Evolutionary conservation across 2,329 filamentous ascomycete genomes (phyloP).

Genomic region (Talaromyces piceae): DNA sequence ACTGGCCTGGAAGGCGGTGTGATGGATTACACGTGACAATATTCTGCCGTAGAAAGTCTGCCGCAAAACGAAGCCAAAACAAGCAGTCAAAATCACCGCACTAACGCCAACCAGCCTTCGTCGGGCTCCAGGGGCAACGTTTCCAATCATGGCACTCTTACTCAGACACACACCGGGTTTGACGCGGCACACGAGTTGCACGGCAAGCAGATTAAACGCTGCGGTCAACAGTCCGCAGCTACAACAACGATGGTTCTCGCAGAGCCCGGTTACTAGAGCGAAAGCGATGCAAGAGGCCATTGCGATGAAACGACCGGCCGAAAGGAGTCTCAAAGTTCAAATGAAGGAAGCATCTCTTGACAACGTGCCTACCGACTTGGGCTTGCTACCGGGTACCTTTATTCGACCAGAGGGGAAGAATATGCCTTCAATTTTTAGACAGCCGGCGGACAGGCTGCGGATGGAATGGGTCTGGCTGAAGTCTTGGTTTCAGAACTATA

Average conservation of each 20-base stretch:
- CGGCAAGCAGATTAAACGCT: background rate
- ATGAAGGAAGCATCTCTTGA: slow-evolving; percentile 23
- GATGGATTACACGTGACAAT: background rate
- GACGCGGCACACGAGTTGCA: background rate
- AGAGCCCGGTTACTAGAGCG: slow-evolving; percentile 18
- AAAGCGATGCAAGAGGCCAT: slow-evolving; percentile 17
- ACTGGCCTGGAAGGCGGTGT: background rate
- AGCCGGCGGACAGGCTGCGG: slow-evolving; percentile 27
- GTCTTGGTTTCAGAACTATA: slow-evolving; percentile 24
- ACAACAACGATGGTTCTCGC: slow-evolving; percentile 31
- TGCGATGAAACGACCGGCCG: slow-evolving; percentile 22
- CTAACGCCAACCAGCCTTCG: background rate
- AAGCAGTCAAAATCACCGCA: background rate
- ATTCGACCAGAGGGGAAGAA: slow-evolving; percentile 32
- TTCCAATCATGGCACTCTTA: background rate
- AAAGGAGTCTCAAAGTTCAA: slow-evolving; percentile 33
- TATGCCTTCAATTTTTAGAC: slow-evolving; percentile 33
- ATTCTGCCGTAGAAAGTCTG: background rate
- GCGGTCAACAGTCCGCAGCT: slow-evolving; percentile 1
- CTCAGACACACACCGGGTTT: background rate
- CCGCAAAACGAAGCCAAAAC: background rate
- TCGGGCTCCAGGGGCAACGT: background rate
- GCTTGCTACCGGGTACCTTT: slow-evolving; percentile 39
- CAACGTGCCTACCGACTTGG: slow-evolving; percentile 38
- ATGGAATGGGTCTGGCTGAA: slow-evolving; percentile 37